A percentile compares a stretch with the other conserved stretches of the same genome.
phyloP scores from a whole-genome alignment of 2,329 filamentous ascomycete species.

The Claviceps sp. region DNA sequence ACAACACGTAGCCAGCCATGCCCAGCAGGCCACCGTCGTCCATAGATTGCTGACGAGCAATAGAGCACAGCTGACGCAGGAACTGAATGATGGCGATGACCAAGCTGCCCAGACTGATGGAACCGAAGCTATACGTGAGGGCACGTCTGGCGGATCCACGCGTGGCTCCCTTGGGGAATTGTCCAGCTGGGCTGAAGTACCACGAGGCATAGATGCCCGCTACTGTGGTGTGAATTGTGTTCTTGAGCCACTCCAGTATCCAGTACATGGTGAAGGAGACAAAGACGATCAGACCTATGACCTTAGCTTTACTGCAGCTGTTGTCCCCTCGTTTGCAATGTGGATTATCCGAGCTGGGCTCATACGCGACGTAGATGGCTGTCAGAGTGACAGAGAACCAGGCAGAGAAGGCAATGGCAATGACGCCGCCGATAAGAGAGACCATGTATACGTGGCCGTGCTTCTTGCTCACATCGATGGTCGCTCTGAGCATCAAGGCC shows the following conservation, averaged over 20 bases:
- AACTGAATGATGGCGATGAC: constrained; percentile 80
- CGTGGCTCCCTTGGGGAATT: constrained; percentile 65
- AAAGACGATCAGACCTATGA: constrained; percentile 76
- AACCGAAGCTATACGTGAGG: constrained; percentile 84
- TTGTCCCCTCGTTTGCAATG: constrained; percentile 37
- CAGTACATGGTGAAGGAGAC: constrained; percentile 88
- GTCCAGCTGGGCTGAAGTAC: constrained; percentile 61
- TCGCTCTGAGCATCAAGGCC: constrained; percentile 75
- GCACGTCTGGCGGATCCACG: constrained; percentile 71
- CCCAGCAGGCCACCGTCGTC: constrained; percentile 64
- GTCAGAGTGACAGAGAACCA: constrained; percentile 84
- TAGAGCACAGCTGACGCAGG: constrained; percentile 65
- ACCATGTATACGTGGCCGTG: constrained; percentile 81
- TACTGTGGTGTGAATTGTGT: constrained; percentile 78
- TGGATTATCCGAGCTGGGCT: constrained; percentile 44
- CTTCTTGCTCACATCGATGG: constrained; percentile 70
- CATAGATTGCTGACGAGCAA: constrained; percentile 50
- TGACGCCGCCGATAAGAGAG: constrained; percentile 67
- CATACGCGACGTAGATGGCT: constrained; percentile 71
- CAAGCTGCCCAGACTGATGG: constrained; percentile 74
- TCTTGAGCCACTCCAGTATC: constrained; percentile 89
- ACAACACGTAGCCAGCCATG: constrained; percentile 48
- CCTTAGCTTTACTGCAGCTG: constrained; percentile 59
- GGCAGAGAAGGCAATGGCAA: constrained; percentile 62
- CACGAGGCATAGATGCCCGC: constrained; percentile 84